phyloP scores from a whole-genome alignment of 192 early-diverging fungal genomes.

The Podila clonocystis region DNA sequence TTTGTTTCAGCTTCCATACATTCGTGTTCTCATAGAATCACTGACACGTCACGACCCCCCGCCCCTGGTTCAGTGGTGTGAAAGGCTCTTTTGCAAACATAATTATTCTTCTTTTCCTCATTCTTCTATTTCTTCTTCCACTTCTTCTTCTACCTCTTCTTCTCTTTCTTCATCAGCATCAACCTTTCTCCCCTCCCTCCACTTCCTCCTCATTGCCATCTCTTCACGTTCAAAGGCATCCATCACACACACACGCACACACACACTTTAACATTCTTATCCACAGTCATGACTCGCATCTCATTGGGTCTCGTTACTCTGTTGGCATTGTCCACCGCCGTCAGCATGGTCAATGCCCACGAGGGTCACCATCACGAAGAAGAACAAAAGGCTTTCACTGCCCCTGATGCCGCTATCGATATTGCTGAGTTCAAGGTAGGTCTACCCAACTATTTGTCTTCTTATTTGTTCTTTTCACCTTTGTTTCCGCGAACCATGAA shows the following conservation, averaged over 20 bases:
- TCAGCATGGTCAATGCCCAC: constrained; percentile 22
- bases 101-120: neutral
- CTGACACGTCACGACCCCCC: too few species aligned
- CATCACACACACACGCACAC: neutral
- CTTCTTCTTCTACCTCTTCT: constrained; percentile 10
- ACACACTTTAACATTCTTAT: neutral
- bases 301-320: constrained; percentile 15
- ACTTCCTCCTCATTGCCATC: neutral
- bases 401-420: neutral
- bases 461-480: too few species aligned
- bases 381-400: neutral
- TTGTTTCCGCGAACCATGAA: too few species aligned
- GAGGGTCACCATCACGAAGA: neutral
- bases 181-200: neutral
- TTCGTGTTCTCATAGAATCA: too few species aligned
- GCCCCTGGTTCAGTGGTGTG: too few species aligned
- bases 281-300: constrained; percentile 12
- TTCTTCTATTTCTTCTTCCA: constrained; percentile 1
- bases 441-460: neutral
- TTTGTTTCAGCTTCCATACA: too few species aligned
- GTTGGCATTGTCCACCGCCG: constrained; percentile 28
- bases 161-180: neutral
- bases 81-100: neutral
- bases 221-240: neutral
- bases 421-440: constrained; percentile 21